Conservation (phyloP, 768 basidiomycete genomes). For the Trametes meyenii region DNA sequence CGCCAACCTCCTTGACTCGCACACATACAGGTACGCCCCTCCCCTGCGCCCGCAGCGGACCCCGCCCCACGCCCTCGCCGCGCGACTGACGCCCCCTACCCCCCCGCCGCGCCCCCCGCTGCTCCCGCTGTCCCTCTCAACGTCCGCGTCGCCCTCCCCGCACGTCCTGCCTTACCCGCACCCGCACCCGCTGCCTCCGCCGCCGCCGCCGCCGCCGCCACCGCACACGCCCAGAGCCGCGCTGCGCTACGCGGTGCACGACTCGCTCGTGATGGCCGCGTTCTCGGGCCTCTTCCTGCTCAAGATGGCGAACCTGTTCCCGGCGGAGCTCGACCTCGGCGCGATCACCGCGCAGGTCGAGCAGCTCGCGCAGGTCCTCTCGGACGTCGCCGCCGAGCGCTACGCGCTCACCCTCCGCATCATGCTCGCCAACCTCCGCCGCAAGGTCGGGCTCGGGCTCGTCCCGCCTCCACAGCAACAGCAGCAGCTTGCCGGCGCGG, state of each 20-base stretch:
- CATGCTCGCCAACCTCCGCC: slow-evolving; percentile 90
- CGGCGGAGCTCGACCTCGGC: slow-evolving; percentile 75
- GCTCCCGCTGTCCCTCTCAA: neutral
- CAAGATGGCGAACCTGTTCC: slow-evolving; percentile 95
- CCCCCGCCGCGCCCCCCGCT: neutral
- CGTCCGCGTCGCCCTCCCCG: neutral
- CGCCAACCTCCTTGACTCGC: slow-evolving; percentile 79
- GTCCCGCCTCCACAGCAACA: slow-evolving; percentile 21
- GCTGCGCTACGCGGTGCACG: slow-evolving; percentile 91
- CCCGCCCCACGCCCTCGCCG: neutral
- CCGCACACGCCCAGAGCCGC: slow-evolving; percentile 58
- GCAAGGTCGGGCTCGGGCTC: slow-evolving; percentile 72
- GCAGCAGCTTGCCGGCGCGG: slow-evolving; percentile 4
- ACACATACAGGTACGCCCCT: slow-evolving; percentile 66
- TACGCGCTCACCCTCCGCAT: slow-evolving; percentile 91
- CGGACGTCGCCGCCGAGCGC: slow-evolving; percentile 94
- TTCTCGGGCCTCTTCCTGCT: slow-evolving; percentile 91
- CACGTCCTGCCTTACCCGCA: neutral
- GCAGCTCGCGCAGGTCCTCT: slow-evolving; percentile 86
- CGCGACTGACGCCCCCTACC: too few species aligned
- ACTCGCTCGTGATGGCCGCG: slow-evolving; percentile 87
- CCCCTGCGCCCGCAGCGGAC: neutral
- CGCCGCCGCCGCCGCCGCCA: neutral
- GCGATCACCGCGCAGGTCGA: slow-evolving; percentile 84
- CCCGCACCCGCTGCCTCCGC: neutral